Conservation (phyloP, 2,329 filamentous ascomycete genomes). For the Phialophora expanda region DNA sequence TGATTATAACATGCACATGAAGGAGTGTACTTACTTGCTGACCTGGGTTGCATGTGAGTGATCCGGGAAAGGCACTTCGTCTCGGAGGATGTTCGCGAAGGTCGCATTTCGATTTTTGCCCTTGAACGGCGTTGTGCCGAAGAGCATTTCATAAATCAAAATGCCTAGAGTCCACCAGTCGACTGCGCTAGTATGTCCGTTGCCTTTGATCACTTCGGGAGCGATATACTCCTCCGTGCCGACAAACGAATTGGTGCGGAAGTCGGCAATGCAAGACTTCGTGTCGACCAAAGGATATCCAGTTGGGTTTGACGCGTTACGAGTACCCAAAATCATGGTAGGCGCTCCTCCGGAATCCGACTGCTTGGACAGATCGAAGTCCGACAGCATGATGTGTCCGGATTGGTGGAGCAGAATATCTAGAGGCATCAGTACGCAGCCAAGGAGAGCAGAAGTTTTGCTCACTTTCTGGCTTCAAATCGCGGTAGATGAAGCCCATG, state of each 20-base stretch:
- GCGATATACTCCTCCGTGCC: conserved; percentile 99
- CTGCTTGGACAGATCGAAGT: conserved; percentile 98
- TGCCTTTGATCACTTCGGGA: conserved; percentile 97
- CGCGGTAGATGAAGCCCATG: conserved; percentile 99
- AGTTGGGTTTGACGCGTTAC: conserved; percentile 82
- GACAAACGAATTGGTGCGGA: conserved; percentile 97
- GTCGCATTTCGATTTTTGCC: conserved; percentile 98
- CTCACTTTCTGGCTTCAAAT: conserved; percentile 95
- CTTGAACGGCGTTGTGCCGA: conserved; percentile 98
- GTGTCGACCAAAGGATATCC: conserved; percentile 97
- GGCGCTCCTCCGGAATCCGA: conserved; percentile 94
- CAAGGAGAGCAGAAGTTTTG: conserved; percentile 6
- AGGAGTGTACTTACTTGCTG: conserved; percentile 73
- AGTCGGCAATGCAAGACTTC: conserved; percentile 96
- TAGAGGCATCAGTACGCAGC: conserved; percentile 55
- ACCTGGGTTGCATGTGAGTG: conserved; percentile 81
- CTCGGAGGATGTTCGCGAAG: conserved; percentile 93
- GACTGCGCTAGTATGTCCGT: conserved; percentile 95
- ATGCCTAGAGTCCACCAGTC: conserved; percentile 99
- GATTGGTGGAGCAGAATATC: conserved; percentile 98
- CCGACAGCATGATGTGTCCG: conserved; percentile 99
- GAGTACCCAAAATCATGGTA: conserved; percentile 90
- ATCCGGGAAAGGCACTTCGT: conserved; percentile 96
- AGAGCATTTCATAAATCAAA: conserved; percentile 98
- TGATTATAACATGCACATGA: neutral